These are phyloP conservation scores for Aureobasidium musti DNA, from an alignment of 2,329 filamentous ascomycete species.

Conservation along the genomic window DNA sequence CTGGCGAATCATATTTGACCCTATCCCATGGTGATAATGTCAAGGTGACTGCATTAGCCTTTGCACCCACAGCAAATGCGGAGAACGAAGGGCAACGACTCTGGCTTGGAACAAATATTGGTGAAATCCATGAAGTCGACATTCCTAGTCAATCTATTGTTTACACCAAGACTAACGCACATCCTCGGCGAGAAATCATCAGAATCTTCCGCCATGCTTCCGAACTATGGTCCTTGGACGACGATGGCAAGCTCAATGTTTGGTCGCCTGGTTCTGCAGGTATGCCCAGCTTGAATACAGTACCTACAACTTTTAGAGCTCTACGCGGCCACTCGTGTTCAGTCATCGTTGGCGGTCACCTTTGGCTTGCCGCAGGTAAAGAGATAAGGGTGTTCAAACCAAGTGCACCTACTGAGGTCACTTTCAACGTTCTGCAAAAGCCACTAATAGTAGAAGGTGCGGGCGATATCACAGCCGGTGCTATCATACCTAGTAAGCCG, in stretches of 20 bases:
- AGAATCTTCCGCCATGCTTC: slow-evolving; percentile 84
- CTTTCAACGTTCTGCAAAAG: slow-evolving; percentile 73
- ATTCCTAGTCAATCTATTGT: slow-evolving; percentile 71
- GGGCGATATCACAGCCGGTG: slow-evolving; percentile 84
- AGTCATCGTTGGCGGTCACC: slow-evolving; percentile 76
- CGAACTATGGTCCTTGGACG: slow-evolving; percentile 93
- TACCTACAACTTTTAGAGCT: slow-evolving; percentile 74
- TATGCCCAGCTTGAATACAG: slow-evolving; percentile 71
- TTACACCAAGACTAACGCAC: slow-evolving; percentile 67
- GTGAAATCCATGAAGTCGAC: slow-evolving; percentile 88
- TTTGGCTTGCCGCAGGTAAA: slow-evolving; percentile 88
- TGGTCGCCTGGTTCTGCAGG: slow-evolving; percentile 81
- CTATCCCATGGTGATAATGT: slow-evolving; percentile 81
- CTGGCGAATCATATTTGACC: slow-evolving; percentile 79
- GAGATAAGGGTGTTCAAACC: slow-evolving; percentile 84
- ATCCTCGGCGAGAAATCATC: slow-evolving; percentile 75
- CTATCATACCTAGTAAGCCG: slow-evolving; percentile 70
- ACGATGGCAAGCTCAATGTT: slow-evolving; percentile 79
- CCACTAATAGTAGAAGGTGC: slow-evolving; percentile 71
- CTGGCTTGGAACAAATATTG: slow-evolving; percentile 87
- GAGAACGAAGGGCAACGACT: slow-evolving; percentile 77
- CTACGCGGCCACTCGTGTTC: slow-evolving; percentile 84
- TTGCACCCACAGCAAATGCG: slow-evolving; percentile 77
- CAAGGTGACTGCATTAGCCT: slow-evolving; percentile 77
- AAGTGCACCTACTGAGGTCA: slow-evolving; percentile 64